These are phyloP conservation scores for Lodderomyces metapsilosis DNA, from an alignment of 1,139 yeast species.

Conservation along the genomic window DNA sequence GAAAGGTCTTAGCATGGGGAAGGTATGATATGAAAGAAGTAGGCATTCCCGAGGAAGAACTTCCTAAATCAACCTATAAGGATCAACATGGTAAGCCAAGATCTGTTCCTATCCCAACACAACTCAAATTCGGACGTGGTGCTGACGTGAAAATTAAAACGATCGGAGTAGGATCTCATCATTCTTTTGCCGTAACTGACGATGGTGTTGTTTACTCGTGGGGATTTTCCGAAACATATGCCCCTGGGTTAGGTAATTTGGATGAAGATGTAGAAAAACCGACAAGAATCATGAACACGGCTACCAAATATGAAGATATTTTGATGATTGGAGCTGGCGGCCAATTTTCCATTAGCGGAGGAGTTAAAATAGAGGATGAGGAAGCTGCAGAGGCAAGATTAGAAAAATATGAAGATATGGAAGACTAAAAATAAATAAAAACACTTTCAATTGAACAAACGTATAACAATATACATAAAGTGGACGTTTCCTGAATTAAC, in stretches of 20 bases:
- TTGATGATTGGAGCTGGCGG: conserved; percentile 85
- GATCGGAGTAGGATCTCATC: conserved; percentile 88
- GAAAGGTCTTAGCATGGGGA: conserved; percentile 82
- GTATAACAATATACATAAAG: neutral
- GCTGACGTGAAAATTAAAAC: conserved; percentile 48
- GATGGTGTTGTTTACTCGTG: conserved; percentile 90
- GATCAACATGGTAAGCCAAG: conserved; percentile 82
- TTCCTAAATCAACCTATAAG: conserved; percentile 65
- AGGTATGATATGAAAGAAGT: conserved; percentile 90
- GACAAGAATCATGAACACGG: conserved; percentile 86
- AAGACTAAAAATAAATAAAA: conserved; percentile 17
- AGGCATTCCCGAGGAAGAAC: conserved; percentile 67
- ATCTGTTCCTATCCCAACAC: conserved; percentile 85
- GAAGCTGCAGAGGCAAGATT: conserved; percentile 58
- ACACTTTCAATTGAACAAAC: neutral
- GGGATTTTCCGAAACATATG: conserved; percentile 98
- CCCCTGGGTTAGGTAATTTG: conserved; percentile 89
- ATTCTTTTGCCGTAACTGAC: conserved; percentile 77
- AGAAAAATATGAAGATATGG: conserved; percentile 48
- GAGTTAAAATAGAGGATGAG: conserved; percentile 62
- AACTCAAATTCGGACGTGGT: conserved; percentile 35
- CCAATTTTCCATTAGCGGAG: conserved; percentile 88
- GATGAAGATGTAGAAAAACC: conserved; percentile 89
- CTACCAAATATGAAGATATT: conserved; percentile 78
- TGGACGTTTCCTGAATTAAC: no score